Percentiles rank a stretch among this genome's conserved stretches.
phyloP scores from a whole-genome alignment of 148 eudicot species.

The Drosera capensis region DNA sequence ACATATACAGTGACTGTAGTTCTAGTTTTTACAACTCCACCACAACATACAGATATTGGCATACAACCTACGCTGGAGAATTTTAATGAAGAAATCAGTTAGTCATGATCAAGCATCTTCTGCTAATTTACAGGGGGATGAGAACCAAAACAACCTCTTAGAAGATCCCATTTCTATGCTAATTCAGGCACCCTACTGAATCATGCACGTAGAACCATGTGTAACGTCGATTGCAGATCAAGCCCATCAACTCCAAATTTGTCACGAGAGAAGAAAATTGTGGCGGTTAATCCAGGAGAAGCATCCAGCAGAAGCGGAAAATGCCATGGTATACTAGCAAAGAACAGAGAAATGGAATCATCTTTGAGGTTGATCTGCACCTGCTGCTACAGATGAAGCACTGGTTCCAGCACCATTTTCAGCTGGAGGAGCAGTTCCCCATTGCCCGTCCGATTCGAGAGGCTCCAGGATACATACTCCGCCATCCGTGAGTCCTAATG shows the following conservation, averaged over 20 bases:
- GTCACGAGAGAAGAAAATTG: background rate
- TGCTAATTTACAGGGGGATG: background rate
- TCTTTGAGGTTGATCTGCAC: conserved; percentile 23
- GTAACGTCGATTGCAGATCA: no score
- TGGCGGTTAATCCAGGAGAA: background rate
- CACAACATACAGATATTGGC: no score
- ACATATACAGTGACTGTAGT: no score
- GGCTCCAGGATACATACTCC: conserved; percentile 63
- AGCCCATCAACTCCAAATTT: no score
- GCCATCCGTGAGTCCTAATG: conserved; percentile 67
- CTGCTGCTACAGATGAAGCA: conserved; percentile 16
- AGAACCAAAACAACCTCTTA: background rate
- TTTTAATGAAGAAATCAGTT: background rate
- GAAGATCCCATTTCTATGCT: background rate
- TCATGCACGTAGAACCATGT: no score
- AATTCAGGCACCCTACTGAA: background rate
- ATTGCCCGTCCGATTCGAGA: conserved; percentile 44
- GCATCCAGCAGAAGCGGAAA: background rate
- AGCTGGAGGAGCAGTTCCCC: conserved; percentile 36
- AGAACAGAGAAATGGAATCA: background rate
- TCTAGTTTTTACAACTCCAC: no score
- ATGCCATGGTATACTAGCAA: background rate
- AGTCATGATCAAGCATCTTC: background rate
- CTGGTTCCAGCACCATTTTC: conserved; percentile 45
- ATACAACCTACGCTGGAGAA: no score